A percentile compares a stretch with the other conserved stretches of the same genome.
These are phyloP conservation scores for Sclerotiophoma versabilis DNA, from an alignment of 2,329 filamentous ascomycete genomes.

Conservation along the genomic window DNA sequence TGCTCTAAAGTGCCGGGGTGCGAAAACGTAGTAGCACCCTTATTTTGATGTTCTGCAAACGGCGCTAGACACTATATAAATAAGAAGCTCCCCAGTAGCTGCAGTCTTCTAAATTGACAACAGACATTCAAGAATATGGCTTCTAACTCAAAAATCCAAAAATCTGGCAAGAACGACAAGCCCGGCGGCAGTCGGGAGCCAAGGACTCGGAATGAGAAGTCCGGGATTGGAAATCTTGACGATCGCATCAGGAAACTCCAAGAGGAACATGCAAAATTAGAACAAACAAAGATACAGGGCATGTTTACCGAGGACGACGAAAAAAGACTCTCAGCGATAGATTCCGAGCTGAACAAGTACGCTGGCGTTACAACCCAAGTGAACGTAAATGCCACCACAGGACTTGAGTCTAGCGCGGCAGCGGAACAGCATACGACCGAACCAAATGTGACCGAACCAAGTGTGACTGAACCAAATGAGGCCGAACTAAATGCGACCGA, in stretches of 20 bases:
- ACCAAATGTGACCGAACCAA: neutral
- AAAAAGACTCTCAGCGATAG: neutral
- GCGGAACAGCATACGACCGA: too few relatives aligned
- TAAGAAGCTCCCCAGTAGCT: neutral
- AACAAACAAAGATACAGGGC: neutral
- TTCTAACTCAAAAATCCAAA: too few relatives aligned
- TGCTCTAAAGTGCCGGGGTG: neutral
- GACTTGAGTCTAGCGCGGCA: too few relatives aligned
- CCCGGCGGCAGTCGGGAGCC: too few relatives aligned
- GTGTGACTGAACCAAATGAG: too few relatives aligned
- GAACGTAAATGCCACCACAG: too few relatives aligned
- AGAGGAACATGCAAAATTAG: slow-evolving; percentile 5
- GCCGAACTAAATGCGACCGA: neutral
- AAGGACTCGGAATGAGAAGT: too few relatives aligned
- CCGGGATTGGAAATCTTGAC: neutral
- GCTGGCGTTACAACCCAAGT: neutral
- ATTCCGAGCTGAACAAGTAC: neutral
- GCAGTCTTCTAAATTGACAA: too few relatives aligned
- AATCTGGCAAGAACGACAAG: too few relatives aligned
- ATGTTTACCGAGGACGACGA: neutral
- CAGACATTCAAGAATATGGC: too few relatives aligned
- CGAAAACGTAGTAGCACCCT: neutral
- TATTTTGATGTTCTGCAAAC: neutral
- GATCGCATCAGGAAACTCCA: neutral
- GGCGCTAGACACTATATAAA: neutral